Percentiles rank a stretch among this genome's conserved stretches.
Conservation (phyloP, 2,329 filamentous ascomycete species). For the Diplodia intermedia region DNA sequence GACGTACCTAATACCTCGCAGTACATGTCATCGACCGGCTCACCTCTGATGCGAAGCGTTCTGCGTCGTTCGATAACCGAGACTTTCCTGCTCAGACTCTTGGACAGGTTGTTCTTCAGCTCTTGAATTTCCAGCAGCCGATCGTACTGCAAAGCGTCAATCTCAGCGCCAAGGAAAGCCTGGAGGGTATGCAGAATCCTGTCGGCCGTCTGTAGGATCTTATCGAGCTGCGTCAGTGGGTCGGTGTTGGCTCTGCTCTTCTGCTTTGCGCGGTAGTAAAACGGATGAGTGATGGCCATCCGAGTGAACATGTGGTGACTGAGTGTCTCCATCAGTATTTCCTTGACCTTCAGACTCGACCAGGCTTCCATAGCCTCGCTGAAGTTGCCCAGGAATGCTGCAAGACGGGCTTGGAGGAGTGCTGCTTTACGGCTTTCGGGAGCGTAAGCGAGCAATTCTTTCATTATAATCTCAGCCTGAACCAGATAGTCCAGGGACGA, state of each 20-base stretch:
- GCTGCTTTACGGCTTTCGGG: conserved; percentile 28
- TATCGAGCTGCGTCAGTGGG: conserved; percentile 18
- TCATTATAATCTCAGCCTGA: conserved; percentile 21
- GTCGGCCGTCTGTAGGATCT: conserved; percentile 11
- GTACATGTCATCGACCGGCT: conserved; percentile 14
- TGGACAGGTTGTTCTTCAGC: conserved; percentile 20
- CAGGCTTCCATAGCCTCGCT: conserved; percentile 9
- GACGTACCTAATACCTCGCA: conserved; percentile 20
- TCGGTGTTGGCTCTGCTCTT: conserved; percentile 7
- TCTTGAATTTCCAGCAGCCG: conserved; percentile 29
- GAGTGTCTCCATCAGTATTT: conserved; percentile 31
- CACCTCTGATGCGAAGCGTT: conserved; percentile 20
- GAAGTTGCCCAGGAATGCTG: conserved; percentile 23
- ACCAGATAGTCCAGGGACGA: conserved; percentile 21
- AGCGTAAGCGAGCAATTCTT: conserved; percentile 15
- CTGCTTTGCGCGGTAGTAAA: conserved; percentile 13
- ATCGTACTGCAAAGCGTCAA: conserved; percentile 31
- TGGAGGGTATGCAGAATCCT: conserved; percentile 19
- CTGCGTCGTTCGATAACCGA: conserved; percentile 29
- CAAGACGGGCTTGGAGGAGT: conserved; percentile 21
- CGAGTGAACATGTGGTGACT: conserved; percentile 30
- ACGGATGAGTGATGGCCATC: conserved; percentile 22
- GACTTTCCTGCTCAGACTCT: conserved; percentile 27
- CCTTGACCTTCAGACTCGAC: conserved; percentile 20
- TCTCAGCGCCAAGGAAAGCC: conserved; percentile 25